Evolutionary conservation across 805 yeast species (phyloP), one percentile per base, ranked within the genome.

Genomic region (Metschnikowia chrysomelidarum): DNA sequence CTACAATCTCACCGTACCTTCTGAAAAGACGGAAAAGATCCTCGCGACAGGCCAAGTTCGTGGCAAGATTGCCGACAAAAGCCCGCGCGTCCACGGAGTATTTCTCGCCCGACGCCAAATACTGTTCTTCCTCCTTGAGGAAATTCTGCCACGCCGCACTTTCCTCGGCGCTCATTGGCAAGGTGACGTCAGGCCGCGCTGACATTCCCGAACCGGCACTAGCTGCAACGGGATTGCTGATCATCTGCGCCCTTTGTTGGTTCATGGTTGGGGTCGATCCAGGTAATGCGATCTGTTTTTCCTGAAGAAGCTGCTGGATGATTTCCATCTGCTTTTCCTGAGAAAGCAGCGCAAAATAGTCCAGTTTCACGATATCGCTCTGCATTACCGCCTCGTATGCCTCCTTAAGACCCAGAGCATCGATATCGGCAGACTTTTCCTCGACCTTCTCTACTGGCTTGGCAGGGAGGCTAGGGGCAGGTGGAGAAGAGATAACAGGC

Each of bases 61-160:
- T 76, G 4, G 95, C 91, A 34, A 89, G 64, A 53, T 88, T 88
- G 31, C 97, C 96, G 41, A 87, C 78, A 51, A 87, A 88, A 22
- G 89, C 62, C 53, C 96, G 71, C 40, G 94, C 83, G 24, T 82
- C 85, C 31, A 77, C 73, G 1, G 88, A 89, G 47, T 79, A 82
- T 20, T 76, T 75, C 36, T 79, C 84, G 78, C 86, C 78, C 22
- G 76, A 75, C 24, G 14, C 15, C 28, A 32, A 17, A 11, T 69
- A 45, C 47, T 70, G 72, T 32, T 68, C 73, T 47, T 69, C 67
- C 49, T 78, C 84, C 18, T 71, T 69, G 8, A 78, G 54, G 44
- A 80, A 87, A 4, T 58, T 58, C 12, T 74, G 63, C 51, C 73
- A 88, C 7, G 69, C 68, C 3, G 55, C 58, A 14, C 64, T 61